Conservation (phyloP, 129 eudicot species). For the Escallonia rubra region DNA sequence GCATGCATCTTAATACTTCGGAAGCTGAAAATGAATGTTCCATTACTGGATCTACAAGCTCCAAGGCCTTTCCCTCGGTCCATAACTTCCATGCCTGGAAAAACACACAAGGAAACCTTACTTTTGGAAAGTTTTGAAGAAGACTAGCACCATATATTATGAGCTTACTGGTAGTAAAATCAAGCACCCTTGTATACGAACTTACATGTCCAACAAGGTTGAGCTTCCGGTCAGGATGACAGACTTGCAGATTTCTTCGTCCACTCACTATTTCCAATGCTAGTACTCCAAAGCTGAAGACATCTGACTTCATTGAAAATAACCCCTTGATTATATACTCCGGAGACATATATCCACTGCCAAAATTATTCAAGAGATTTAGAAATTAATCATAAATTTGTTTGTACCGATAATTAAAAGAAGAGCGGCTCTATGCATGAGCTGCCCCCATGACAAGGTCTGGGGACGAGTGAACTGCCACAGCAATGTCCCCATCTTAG, state of each 20-base stretch:
- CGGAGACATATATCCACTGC: constrained; percentile 77
- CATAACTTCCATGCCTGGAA: constrained; percentile 50
- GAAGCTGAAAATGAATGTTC: constrained; percentile 4
- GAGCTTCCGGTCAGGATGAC: constrained; percentile 28
- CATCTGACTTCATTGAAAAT: constrained; percentile 57
- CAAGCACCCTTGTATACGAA: neutral
- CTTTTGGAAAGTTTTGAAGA: neutral
- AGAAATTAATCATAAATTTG: no score
- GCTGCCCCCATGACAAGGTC: no score
- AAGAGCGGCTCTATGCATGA: no score
- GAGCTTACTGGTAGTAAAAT: no score
- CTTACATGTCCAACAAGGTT: constrained; percentile 48
- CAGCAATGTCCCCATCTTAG: no score
- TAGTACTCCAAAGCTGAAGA: constrained; percentile 55
- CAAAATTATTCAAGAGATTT: no score
- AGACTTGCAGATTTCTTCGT: constrained; percentile 35
- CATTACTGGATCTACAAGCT: constrained; percentile 25
- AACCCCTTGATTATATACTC: constrained; percentile 48
- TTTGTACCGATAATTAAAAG: no score
- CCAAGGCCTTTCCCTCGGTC: constrained; percentile 18
- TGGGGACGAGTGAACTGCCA: no score
- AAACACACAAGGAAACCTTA: neutral
- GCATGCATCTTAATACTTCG: constrained; percentile 35
- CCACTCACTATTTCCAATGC: constrained; percentile 54
- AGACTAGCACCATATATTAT: no score